Conservation (phyloP, 2,329 filamentous ascomycete species). For the Talaromyces atroroseus region DNA sequence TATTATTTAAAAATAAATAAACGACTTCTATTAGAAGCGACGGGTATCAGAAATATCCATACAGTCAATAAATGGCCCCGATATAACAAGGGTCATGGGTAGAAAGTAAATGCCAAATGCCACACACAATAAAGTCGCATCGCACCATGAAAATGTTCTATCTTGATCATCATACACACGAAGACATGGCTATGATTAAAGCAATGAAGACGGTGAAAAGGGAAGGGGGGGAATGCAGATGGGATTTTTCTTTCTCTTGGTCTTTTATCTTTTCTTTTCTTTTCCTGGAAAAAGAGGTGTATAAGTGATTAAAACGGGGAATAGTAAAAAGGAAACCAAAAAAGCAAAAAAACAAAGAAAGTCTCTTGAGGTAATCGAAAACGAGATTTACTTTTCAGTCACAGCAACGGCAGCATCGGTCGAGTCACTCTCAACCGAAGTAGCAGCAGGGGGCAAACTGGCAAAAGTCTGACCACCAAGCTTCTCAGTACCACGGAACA, state of each 20-base stretch:
- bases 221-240: neutral
- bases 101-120: neutral
- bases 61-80: neutral
- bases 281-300: too few relatives aligned
- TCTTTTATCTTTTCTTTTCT: neutral
- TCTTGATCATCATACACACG: neutral
- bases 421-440: conserved; percentile 6
- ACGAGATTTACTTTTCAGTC: conserved; percentile 1
- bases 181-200: neutral
- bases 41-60: neutral
- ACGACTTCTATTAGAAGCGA: neutral
- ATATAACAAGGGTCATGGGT: too few relatives aligned
- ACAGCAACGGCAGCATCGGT: conserved; percentile 1
- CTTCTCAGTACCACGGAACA: conserved; percentile 37
- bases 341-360: neutral
- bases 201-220: neutral
- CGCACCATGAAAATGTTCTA: neutral
- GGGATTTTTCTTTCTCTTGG: too few relatives aligned
- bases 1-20: neutral
- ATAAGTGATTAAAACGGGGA: neutral
- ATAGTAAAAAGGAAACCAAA: neutral
- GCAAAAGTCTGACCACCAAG: conserved; percentile 24
- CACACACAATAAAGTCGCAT: neutral
- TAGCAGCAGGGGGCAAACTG: conserved; percentile 30
- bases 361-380: neutral